Percentiles rank a stretch among this genome's conserved stretches.
Evolutionary conservation across 192 early-diverging fungal species (phyloP).

Genomic region (Gorgonomyces haynaldii): DNA sequence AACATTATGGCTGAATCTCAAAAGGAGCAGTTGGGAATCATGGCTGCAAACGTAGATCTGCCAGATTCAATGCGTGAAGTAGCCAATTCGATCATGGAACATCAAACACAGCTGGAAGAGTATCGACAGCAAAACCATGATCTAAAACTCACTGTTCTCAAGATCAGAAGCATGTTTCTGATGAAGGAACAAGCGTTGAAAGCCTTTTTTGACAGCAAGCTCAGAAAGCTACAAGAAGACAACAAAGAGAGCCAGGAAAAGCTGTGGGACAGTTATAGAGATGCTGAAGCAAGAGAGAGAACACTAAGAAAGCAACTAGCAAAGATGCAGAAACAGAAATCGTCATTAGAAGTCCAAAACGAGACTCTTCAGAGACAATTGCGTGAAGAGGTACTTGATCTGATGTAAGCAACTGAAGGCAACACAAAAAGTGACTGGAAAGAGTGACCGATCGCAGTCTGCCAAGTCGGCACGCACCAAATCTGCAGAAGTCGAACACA

Average conservation of each 20-base stretch:
- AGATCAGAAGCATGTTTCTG: constrained; percentile 39
- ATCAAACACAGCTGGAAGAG: constrained; percentile 24
- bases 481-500: constrained; percentile 21
- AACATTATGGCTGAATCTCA: constrained; percentile 40
- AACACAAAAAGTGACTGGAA: constrained; percentile 13
- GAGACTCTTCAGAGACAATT: constrained; percentile 32
- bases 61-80: constrained; percentile 23
- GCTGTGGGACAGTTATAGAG: constrained; percentile 46
- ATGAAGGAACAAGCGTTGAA: constrained; percentile 39
- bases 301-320: constrained; percentile 32
- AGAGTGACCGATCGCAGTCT: constrained; percentile 18
- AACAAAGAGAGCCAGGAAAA: constrained; percentile 43
- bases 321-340: constrained; percentile 26
- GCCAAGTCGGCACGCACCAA: constrained; percentile 9
- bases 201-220: constrained; percentile 31
- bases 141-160: constrained; percentile 41
- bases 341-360: constrained; percentile 20
- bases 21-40: constrained; percentile 33
- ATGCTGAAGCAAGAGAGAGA: constrained; percentile 38
- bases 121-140: constrained; percentile 32
- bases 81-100: constrained; percentile 20
- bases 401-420: neutral
- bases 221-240: constrained; percentile 32
- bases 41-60: constrained; percentile 28
- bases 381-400: constrained; percentile 25